Conservation (phyloP, 2,329 filamentous ascomycete species). For the Neonectria hederae region DNA sequence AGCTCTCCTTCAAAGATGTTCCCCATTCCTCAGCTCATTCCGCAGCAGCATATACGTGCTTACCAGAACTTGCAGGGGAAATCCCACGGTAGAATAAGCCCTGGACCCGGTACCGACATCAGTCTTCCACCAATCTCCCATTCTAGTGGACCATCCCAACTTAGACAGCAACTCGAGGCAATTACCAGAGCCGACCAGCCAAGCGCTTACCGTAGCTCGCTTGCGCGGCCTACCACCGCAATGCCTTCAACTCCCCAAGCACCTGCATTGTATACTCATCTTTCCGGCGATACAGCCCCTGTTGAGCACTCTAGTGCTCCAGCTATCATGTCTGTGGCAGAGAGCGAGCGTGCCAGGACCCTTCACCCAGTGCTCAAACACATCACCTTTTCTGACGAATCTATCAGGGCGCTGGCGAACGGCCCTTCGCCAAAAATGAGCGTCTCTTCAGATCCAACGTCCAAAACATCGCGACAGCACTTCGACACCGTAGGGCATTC, state of each 20-base stretch:
- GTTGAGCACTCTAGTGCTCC: neutral
- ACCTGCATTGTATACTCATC: constrained; percentile 12
- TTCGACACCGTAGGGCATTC: neutral
- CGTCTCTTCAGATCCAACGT: neutral
- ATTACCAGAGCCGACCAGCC: neutral
- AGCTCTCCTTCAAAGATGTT: neutral
- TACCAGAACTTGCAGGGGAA: neutral
- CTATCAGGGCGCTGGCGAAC: constrained; percentile 20
- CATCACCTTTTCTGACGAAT: constrained; percentile 26
- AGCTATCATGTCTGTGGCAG: neutral
- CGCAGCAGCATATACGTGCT: neutral
- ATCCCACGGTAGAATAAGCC: neutral
- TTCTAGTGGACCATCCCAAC: constrained; percentile 5
- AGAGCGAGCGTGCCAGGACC: neutral
- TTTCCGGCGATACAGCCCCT: neutral
- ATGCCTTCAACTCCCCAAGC: neutral
- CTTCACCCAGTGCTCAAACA: constrained; percentile 17
- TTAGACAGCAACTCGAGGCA: constrained; percentile 8
- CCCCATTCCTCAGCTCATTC: neutral
- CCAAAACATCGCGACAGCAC: neutral
- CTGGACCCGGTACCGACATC: neutral
- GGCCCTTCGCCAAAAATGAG: neutral
- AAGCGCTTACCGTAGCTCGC: neutral
- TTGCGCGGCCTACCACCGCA: neutral
- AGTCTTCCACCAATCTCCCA: constrained; percentile 9